Conservation (phyloP, 2,329 filamentous ascomycete genomes). For the Tolypocladium album region DNA sequence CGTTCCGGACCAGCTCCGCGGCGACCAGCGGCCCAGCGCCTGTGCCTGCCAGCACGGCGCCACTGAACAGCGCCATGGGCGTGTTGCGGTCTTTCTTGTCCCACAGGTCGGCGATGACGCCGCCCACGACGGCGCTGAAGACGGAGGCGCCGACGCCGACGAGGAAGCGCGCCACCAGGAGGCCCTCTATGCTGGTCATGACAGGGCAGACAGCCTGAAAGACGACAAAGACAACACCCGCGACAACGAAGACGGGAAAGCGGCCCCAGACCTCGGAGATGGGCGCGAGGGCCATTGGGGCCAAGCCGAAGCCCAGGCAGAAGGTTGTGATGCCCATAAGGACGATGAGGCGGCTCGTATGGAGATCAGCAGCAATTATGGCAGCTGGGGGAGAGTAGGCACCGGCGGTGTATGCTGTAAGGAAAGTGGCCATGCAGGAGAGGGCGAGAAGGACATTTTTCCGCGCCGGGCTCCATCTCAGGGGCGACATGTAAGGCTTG, state of each 20-base stretch:
- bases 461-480: conserved; percentile 57
- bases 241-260: conserved; percentile 67
- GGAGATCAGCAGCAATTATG: conserved; percentile 56
- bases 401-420: conserved; percentile 74
- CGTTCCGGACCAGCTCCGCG: conserved; percentile 56
- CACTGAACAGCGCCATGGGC: conserved; percentile 85
- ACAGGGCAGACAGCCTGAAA: conserved; percentile 66
- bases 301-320: conserved; percentile 68
- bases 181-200: conserved; percentile 57
- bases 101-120: conserved; percentile 81
- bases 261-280: conserved; percentile 84
- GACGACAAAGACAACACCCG: conserved; percentile 60
- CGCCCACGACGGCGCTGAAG: conserved; percentile 87
- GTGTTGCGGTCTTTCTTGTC: conserved; percentile 69
- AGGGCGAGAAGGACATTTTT: conserved; percentile 65
- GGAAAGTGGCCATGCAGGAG: conserved; percentile 63
- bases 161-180: conserved; percentile 67
- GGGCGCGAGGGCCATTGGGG: conserved; percentile 81
- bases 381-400: conserved; percentile 61
- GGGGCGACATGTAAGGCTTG: conserved; percentile 55
- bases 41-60: conserved; percentile 65
- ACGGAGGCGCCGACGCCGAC: conserved; percentile 66
- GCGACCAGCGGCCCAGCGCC: conserved; percentile 66
- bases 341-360: conserved; percentile 54
- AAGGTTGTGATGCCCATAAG: conserved; percentile 71